These are phyloP conservation scores for Solanum etuberosum DNA, from an alignment of 257 asterid genomes.

Conservation along the genomic window DNA sequence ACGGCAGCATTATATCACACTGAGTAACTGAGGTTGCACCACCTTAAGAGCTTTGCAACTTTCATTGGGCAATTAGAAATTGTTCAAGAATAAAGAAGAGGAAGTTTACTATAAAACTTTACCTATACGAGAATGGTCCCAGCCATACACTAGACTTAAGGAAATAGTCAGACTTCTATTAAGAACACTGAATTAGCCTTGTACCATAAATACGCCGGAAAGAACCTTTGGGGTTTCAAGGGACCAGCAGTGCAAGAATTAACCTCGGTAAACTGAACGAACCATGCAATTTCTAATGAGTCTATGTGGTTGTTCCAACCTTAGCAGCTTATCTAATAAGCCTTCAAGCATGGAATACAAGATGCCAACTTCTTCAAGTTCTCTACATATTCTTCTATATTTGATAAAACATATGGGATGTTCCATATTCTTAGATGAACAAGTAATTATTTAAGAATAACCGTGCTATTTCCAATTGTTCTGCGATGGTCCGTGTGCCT, in stretches of 20 bases:
- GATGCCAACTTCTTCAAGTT: background rate
- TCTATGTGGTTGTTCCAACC: background rate
- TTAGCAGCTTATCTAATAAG: background rate
- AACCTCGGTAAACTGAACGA: background rate
- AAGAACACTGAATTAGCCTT: background rate
- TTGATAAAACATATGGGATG: background rate
- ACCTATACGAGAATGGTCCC: background rate
- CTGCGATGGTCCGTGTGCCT: background rate
- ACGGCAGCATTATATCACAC: background rate
- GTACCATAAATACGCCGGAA: background rate
- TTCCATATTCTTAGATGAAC: background rate
- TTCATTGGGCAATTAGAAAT: background rate
- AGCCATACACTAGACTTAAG: background rate
- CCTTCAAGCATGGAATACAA: background rate
- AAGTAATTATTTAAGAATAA: background rate
- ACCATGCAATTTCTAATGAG: background rate
- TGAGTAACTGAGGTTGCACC: background rate
- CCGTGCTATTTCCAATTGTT: background rate
- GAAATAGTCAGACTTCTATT: background rate
- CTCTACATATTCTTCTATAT: background rate
- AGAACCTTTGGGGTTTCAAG: background rate
- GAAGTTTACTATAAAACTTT: background rate
- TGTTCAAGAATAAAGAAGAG: background rate
- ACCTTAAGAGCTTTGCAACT: background rate
- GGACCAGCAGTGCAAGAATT: background rate